phyloP scores from a whole-genome alignment of 2,329 filamentous ascomycete species.

The Teratosphaeria zuluensis region DNA sequence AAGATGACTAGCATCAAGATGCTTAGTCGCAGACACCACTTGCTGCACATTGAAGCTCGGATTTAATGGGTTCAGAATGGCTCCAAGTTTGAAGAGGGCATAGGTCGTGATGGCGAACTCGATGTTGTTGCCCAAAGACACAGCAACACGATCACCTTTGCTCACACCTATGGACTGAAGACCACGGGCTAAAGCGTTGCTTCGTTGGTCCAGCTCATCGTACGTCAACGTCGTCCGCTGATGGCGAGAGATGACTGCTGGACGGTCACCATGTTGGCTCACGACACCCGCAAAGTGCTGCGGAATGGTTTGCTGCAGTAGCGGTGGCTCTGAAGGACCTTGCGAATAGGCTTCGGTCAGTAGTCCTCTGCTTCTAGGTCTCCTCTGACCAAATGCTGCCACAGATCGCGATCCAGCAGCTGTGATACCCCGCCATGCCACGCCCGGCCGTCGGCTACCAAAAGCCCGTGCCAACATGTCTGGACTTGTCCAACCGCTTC shows the following conservation, averaged over 20 bases:
- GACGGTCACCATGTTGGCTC: conserved; percentile 52
- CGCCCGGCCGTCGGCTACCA: conserved; percentile 9
- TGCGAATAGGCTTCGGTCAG: conserved; percentile 21
- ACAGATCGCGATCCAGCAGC: background rate
- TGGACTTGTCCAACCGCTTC: conserved; percentile 6
- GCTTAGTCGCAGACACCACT: conserved; percentile 65
- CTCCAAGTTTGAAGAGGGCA: conserved; percentile 88
- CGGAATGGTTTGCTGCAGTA: conserved; percentile 60
- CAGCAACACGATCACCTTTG: conserved; percentile 76
- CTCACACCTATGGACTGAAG: conserved; percentile 59
- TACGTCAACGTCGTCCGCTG: conserved; percentile 64
- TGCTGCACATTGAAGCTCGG: conserved; percentile 76
- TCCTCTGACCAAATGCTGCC: background rate
- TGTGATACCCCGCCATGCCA: background rate
- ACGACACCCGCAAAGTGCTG: conserved; percentile 62
- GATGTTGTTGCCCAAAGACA: conserved; percentile 74
- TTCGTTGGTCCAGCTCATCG: conserved; percentile 60
- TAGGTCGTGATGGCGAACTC: conserved; percentile 83
- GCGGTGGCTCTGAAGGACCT: conserved; percentile 46
- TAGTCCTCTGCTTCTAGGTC: conserved; percentile 6
- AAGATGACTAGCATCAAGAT: conserved; percentile 63
- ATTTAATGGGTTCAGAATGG: conserved; percentile 83
- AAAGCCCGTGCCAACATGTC: conserved; percentile 14
- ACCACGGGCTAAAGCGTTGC: conserved; percentile 65
- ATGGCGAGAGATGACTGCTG: conserved; percentile 51